phyloP scores from a whole-genome alignment of 306 rosid genomes.

The Cicer bijugum region DNA sequence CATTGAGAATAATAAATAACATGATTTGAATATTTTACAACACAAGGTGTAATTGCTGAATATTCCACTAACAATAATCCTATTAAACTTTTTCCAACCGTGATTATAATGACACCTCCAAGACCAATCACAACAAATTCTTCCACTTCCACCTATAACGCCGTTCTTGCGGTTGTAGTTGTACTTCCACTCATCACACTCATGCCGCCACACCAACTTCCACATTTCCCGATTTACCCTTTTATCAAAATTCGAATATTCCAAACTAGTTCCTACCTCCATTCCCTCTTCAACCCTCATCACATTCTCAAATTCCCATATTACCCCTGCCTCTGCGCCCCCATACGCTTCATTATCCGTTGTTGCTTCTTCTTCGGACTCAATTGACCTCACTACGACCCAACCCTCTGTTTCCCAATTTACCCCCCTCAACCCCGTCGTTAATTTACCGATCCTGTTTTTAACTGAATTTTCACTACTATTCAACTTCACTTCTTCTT shows the following conservation, averaged over 20 bases:
- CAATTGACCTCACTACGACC: conserved; percentile 59
- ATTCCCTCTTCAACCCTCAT: conserved; percentile 40
- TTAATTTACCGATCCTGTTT: conserved; percentile 63
- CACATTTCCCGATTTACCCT: conserved; percentile 48
- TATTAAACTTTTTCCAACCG: conserved; percentile 31
- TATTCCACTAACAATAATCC: conserved; percentile 9
- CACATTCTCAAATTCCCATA: conserved; percentile 16
- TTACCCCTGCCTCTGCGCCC: conserved; percentile 38
- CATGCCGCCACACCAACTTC: conserved; percentile 38
- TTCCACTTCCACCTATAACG: conserved; percentile 39
- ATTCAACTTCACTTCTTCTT: conserved; percentile 11
- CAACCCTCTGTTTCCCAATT: conserved; percentile 80
- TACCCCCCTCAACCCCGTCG: conserved; percentile 53
- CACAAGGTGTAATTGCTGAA: conserved; percentile 35
- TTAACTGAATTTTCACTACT: conserved; percentile 29
- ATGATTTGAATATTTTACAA: conserved; percentile 26
- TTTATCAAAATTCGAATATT: conserved; percentile 38
- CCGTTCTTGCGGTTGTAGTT: conserved; percentile 25
- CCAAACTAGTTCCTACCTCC: conserved; percentile 39
- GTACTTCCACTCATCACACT: conserved; percentile 11
- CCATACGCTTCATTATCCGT: not conserved
- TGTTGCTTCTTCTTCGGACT: conserved; percentile 33
- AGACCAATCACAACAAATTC: not conserved
- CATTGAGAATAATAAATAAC: conserved; percentile 36
- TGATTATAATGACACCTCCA: conserved; percentile 46